A percentile compares a stretch with the other conserved stretches of the same genome.
Conservation (phyloP, 805 yeast species). For the Barnettozyma pratensis region DNA sequence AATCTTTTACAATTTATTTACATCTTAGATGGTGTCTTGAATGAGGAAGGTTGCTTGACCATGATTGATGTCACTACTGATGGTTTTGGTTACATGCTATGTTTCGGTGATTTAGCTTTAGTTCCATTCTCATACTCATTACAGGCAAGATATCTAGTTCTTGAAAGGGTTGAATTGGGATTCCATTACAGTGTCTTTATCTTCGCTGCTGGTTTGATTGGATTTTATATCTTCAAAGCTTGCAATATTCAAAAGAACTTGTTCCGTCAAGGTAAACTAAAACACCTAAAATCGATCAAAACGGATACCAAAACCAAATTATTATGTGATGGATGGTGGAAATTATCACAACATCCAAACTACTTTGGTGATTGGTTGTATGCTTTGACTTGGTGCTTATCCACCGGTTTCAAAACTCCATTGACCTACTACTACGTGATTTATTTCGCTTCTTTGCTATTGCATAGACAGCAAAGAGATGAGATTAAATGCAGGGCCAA, state of each 20-base stretch:
- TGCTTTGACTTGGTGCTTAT: slow-evolving; percentile 87
- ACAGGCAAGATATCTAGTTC: slow-evolving; percentile 77
- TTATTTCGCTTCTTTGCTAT: slow-evolving; percentile 74
- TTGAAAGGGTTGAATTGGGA: slow-evolving; percentile 56
- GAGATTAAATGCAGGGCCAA: slow-evolving; percentile 85
- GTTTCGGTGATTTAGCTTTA: slow-evolving; percentile 89
- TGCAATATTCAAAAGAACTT: slow-evolving; percentile 81
- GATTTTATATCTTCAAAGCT: slow-evolving; percentile 78
- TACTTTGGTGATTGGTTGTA: slow-evolving; percentile 94
- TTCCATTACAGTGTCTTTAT: slow-evolving; percentile 31
- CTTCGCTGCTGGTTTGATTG: slow-evolving; percentile 45
- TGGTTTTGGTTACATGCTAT: slow-evolving; percentile 95
- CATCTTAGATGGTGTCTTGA: slow-evolving; percentile 85
- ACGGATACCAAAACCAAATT: slow-evolving; percentile 77
- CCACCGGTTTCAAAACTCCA: slow-evolving; percentile 78
- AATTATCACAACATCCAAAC: slow-evolving; percentile 83
- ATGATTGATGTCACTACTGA: slow-evolving; percentile 97
- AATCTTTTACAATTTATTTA: slow-evolving; percentile 71
- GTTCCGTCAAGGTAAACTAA: slow-evolving; percentile 73
- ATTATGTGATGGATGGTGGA: slow-evolving; percentile 96
- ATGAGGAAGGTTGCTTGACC: slow-evolving; percentile 82
- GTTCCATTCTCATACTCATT: slow-evolving; percentile 89
- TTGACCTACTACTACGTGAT: slow-evolving; percentile 83
- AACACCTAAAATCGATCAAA: slow-evolving; percentile 61
- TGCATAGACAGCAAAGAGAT: slow-evolving; percentile 89